Conservation (phyloP, 1,139 yeast species). For the Suhomyces coccinellae region DNA sequence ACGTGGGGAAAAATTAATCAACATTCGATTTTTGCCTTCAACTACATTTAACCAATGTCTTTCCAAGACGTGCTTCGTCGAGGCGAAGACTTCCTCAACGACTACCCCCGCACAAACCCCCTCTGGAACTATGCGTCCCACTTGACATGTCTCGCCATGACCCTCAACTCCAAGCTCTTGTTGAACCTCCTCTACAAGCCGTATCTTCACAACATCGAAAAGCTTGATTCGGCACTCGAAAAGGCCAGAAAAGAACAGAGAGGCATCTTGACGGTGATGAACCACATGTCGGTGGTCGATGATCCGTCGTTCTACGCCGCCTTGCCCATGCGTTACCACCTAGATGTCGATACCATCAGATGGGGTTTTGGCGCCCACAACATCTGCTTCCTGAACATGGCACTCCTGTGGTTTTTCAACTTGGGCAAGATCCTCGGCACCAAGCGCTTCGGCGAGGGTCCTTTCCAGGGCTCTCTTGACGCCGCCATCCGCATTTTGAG, state of each 20-base stretch:
- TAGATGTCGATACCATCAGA: slow-evolving; percentile 66
- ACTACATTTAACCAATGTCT: slow-evolving; percentile 52
- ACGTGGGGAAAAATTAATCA: slow-evolving; percentile 7
- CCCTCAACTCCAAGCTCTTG: slow-evolving; percentile 63
- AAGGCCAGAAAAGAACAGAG: slow-evolving; percentile 67
- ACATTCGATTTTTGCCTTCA: no score
- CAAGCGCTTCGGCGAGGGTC: slow-evolving; percentile 86
- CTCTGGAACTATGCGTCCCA: slow-evolving; percentile 72
- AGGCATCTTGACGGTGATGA: slow-evolving; percentile 85
- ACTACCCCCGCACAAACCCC: slow-evolving; percentile 58
- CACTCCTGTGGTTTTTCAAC: slow-evolving; percentile 66
- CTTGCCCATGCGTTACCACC: slow-evolving; percentile 69
- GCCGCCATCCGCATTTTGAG: slow-evolving; percentile 85
- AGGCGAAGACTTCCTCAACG: slow-evolving; percentile 69
- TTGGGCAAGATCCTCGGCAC: slow-evolving; percentile 87
- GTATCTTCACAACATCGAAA: slow-evolving; percentile 58
- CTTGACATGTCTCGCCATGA: slow-evolving; percentile 67
- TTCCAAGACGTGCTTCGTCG: slow-evolving; percentile 67
- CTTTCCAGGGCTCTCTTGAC: slow-evolving; percentile 87
- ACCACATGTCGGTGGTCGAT: slow-evolving; percentile 92
- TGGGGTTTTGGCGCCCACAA: slow-evolving; percentile 97
- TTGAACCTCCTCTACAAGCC: slow-evolving; percentile 65
- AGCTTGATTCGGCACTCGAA: slow-evolving; percentile 60
- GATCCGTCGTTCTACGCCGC: slow-evolving; percentile 92
- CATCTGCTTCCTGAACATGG: slow-evolving; percentile 69